Percentiles rank a stretch among this genome's conserved stretches.
phyloP scores from a whole-genome alignment of 169 alveolate species.

The Toxoplasma gondii region DNA sequence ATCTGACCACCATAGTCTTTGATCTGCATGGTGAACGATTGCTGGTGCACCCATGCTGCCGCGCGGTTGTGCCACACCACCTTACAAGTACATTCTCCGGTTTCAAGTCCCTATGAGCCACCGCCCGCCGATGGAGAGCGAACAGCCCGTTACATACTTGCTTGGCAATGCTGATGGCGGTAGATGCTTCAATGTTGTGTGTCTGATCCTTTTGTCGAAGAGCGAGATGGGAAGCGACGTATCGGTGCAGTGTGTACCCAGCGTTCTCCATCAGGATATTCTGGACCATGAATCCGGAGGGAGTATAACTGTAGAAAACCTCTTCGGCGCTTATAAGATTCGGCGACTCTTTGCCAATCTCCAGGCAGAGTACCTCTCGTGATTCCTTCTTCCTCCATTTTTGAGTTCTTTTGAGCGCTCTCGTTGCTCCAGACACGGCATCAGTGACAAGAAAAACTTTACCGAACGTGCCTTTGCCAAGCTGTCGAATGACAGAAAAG shows the following conservation, averaged over 20 bases:
- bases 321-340: constrained; percentile 31
- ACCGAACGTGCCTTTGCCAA: constrained; percentile 53
- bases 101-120: constrained; percentile 54
- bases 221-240: neutral
- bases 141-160: constrained; percentile 28
- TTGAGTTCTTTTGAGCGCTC: constrained; percentile 45
- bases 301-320: constrained; percentile 14
- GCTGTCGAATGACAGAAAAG: constrained; percentile 5
- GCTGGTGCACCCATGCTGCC: neutral
- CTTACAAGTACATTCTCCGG: constrained; percentile 55
- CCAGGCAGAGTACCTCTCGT: constrained; percentile 43
- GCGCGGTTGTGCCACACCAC: neutral
- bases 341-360: constrained; percentile 26
- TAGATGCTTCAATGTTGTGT: neutral
- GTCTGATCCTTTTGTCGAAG: neutral
- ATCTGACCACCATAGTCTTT: neutral
- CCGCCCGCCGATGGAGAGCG: constrained; percentile 33
- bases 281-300: constrained; percentile 49
- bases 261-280: constrained; percentile 39
- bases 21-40: neutral
- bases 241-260: constrained; percentile 33
- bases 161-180: constrained; percentile 5
- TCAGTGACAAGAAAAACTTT: constrained; percentile 39
- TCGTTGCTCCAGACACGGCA: neutral
- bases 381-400: constrained; percentile 42